Evolutionary conservation across 306 rosid species (phyloP).

Genomic region (Acacia melanoxylon): DNA sequence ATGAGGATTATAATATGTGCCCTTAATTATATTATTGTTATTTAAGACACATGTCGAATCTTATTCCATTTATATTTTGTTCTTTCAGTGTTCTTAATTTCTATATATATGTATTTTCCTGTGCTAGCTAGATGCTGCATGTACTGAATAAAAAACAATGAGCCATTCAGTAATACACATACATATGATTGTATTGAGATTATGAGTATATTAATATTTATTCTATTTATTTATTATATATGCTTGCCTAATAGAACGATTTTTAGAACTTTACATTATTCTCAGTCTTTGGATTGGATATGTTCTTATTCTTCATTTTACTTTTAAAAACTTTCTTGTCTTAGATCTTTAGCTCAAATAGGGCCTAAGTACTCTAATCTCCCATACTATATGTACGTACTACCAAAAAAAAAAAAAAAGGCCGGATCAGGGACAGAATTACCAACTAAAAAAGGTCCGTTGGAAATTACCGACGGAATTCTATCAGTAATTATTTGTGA

Average conservation of each 20-base stretch:
- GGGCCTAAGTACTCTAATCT: not conserved
- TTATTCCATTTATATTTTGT: not conserved
- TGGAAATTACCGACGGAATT: too few species aligned
- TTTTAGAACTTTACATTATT: not conserved
- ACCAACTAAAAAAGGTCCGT: too few species aligned
- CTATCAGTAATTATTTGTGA: too few species aligned
- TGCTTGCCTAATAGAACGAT: not conserved
- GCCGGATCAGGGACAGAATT: too few species aligned
- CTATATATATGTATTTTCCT: not conserved
- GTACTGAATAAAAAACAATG: not conserved
- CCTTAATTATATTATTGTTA: not conserved
- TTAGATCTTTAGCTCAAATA: too few species aligned
- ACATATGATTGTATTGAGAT: not conserved
- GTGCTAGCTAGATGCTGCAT: not conserved
- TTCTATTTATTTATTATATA: too few species aligned
- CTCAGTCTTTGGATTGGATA: not conserved
- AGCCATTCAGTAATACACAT: not conserved
- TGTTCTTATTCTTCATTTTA: not conserved
- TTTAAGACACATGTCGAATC: not conserved
- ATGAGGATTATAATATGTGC: constrained; percentile 28
- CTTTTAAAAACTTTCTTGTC: not conserved
- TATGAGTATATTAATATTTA: too few species aligned
- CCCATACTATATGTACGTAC: too few species aligned
- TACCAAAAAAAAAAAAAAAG: too few species aligned
- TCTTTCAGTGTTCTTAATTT: not conserved